Evolutionary conservation across 2,329 filamentous ascomycete genomes (phyloP), one percentile per base, ranked within the genome.

Genomic region (Parastagonospora avenae): DNA sequence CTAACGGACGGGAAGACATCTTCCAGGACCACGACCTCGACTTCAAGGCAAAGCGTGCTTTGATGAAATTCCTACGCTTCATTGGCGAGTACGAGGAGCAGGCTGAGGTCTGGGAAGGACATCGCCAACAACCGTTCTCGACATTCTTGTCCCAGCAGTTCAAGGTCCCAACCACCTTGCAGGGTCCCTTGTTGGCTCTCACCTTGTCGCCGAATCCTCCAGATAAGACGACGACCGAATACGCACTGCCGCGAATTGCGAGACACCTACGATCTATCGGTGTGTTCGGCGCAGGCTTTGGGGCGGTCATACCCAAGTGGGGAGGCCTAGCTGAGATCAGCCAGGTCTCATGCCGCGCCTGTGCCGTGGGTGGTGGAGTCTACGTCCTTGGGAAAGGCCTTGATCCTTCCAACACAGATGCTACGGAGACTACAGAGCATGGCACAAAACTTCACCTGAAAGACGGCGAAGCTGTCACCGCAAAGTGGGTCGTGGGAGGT

Each of bases 41-140:
- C 39, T 82, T 89, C 60, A 88, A 89, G 58, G 86, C 91, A 5
- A 97, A 97, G 77, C 86, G 93, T 46, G 83, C 84, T 8, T 76
- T 97, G 65, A 96, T 97, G 88, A 96, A 95, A 73, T 95, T 97
- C 65, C 81, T 97, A 66, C 92, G 93, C 72, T 93, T 94, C 69
- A 88, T 96, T 46, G 79, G 86, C 52, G 84, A 91, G 62, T 88
- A 87, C 64, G 84, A 89, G 60, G 83, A 81, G 16, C 83, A 84
- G 66, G 72, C 63, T 42, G 82, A 82, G 44, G 62, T 79, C 2
- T 91, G 88, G 88, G 74, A 85, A 52, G 64, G 77, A 2, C 78
- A 84, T 44, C 82, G 85, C 27, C 72, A 79, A 10, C 74, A 75
- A 45, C 77, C 81, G 0, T 82, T 93, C 41, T 72, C 79, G 2